Evolutionary conservation across 306 rosid genomes (phyloP), one percentile per base, ranked within the genome.

Genomic region (Trifolium subterraneum): DNA sequence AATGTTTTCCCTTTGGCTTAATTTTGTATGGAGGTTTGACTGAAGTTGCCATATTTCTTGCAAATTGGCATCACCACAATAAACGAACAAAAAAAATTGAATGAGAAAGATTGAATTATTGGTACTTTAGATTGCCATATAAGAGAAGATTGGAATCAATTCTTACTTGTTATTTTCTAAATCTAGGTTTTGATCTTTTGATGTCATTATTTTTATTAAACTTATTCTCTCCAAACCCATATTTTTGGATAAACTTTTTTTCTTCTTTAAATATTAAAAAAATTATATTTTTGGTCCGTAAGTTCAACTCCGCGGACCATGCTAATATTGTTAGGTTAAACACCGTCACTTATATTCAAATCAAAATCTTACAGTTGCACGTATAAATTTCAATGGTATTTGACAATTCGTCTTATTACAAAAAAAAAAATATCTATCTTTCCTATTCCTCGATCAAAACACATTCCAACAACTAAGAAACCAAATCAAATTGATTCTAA

Each of bases 21-120:
- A 81, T 64, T 79, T 78, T 88, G 68, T 83, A 83, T 0, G 92
- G 92, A 5, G 93, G 90, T 81, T 91, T 92, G 48, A 93, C 90
- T 64, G 74, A 76, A 70, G 87, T 85, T 19, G 97, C 90, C 98
- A 91, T 88, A 33, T 41, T 82, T 75, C 84, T 88, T 78, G 77
- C n/a, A 86, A 74, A 76, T 61, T 69, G 74, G 59, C 67, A 67
- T 18, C 47, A 36, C 3, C 71, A 61, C 23, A 78, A 33, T 20
- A 29, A 29, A 29, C 33, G 5, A 3, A 29, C 6, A 29, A 3
- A 29, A 33, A 29, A 33, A 33, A 33, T 33, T 33, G 38, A 33
- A 6, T 33, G 38, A 7, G 38, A 33, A 42, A 61, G 36, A 56
- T 27, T 66, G 47, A 69, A 68, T 47, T 47, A 68, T 60, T 39